A percentile compares a stretch with the other conserved stretches of the same genome.
These are phyloP conservation scores for Tuber microsphaerosporum DNA, from an alignment of 495 filamentous ascomycete genomes.

Conservation along the genomic window DNA sequence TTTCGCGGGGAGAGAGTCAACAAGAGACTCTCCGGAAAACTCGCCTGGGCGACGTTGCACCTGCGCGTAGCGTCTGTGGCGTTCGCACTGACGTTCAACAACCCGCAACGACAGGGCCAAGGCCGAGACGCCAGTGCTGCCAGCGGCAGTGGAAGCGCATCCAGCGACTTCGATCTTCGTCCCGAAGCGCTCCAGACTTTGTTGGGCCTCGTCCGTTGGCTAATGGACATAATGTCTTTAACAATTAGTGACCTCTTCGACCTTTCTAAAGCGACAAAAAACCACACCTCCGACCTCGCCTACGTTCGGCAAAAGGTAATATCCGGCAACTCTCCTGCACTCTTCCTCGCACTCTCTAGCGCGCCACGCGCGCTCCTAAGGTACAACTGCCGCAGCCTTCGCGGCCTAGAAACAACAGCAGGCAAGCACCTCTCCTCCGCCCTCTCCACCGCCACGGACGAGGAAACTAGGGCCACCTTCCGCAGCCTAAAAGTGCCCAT, in stretches of 20 bases:
- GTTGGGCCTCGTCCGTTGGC: conserved; percentile 40
- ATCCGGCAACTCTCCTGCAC: conserved; percentile 41
- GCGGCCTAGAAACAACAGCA: conserved; percentile 35
- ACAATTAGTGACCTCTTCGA: conserved; percentile 42
- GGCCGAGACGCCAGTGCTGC: not conserved
- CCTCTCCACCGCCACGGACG: conserved; percentile 22
- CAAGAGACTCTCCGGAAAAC: conserved; percentile 35
- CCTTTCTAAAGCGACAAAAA: conserved; percentile 27
- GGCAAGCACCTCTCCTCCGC: conserved; percentile 25
- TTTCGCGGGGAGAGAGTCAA: conserved; percentile 38
- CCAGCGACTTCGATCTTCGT: conserved; percentile 29
- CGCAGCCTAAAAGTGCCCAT: conserved; percentile 38
- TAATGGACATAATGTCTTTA: conserved; percentile 42
- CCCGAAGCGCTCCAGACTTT: conserved; percentile 39
- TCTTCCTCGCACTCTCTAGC: conserved; percentile 40
- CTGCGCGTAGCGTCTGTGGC: conserved; percentile 39
- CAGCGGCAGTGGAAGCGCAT: conserved; percentile 8
- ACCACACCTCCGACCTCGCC: not conserved
- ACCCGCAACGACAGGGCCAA: conserved; percentile 27
- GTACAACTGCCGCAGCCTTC: conserved; percentile 39
- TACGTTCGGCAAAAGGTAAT: conserved; percentile 18
- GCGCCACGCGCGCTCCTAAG: conserved; percentile 40
- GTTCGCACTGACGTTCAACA: conserved; percentile 39
- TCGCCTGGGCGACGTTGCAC: conserved; percentile 40
- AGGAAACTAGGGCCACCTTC: conserved; percentile 37